Base-by-base conservation (phyloP, 1,139 yeast species). In the Barnettozyma hawaiiensis region DNA sequence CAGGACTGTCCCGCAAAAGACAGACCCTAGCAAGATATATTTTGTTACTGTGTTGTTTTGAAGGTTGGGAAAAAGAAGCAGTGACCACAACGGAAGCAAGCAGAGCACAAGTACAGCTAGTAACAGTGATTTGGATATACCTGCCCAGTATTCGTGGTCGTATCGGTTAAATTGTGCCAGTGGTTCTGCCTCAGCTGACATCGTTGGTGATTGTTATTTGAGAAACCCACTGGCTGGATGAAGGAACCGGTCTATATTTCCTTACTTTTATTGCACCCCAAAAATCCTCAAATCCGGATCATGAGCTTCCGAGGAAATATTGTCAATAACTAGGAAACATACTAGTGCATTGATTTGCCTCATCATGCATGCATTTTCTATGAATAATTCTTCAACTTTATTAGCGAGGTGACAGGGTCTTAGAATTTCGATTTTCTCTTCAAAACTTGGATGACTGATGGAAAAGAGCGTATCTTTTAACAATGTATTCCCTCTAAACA, bases 181-280 rank as follows among this genome's bases (percentile, higher is more conserved):
- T 31, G 34, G 34, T 31, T 14, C 34, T 31, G 34, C 34, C 23
- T 31, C 34, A 31, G 34, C 34, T 31, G 34, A 31, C 34, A 31
- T 31, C 34, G 23, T 31, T 31, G 34, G 23, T 31, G 33, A 31
- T 31, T 18, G 34, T 31, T 31, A 19, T 31, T 31, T 31, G 7
- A 31, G 11, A 31, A 18, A 31, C 34, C 24, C 7, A 31, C 34
- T 31, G 34, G n/a, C n/a, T n/a, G n/a, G n/a, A n/a, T n/a, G n/a
- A n/a, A n/a, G n/a, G 34, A 31, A 31, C 34, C 34, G 34, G 19
- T 31, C 34, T 31, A 31, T 31, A 6, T 24, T 31, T 15, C 34
- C 7, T 19, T n/a, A 10, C 7, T 24, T 24, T 24, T 24, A 24
- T 24, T 14, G 27, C n/a, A n/a, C 27, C 4, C 27, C 27, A 24